A percentile compares a stretch with the other conserved stretches of the same genome.
These are phyloP conservation scores for Bacterosira constricta DNA, from an alignment of 108 stramenopile species.

Conservation along the genomic window DNA sequence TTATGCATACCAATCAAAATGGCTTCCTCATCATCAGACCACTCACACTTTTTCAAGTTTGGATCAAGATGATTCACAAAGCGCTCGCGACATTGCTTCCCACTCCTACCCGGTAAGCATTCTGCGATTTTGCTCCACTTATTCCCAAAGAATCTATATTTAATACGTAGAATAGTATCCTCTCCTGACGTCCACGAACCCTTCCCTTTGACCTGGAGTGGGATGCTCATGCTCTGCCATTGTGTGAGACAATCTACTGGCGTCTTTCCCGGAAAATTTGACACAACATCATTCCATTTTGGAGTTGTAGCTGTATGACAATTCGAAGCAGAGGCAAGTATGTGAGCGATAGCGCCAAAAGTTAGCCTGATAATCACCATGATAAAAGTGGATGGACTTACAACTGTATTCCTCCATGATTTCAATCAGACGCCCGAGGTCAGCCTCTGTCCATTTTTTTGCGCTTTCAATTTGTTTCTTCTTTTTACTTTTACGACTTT, in stretches of 20 bases:
- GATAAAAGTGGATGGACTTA: slow-evolving; percentile 4
- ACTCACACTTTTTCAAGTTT: slow-evolving; percentile 85
- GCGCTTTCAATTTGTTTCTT: not conserved
- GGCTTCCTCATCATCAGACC: slow-evolving; percentile 96
- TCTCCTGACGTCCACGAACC: slow-evolving; percentile 86
- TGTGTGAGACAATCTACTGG: slow-evolving; percentile 81
- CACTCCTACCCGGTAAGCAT: slow-evolving; percentile 93
- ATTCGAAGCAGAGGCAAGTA: not conserved
- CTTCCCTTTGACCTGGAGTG: slow-evolving; percentile 81
- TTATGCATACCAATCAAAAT: slow-evolving; percentile 87
- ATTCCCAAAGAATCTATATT: slow-evolving; percentile 67
- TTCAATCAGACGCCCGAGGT: too few species aligned
- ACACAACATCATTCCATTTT: slow-evolving; percentile 76
- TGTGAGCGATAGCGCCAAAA: not conserved
- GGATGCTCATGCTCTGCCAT: slow-evolving; percentile 72
- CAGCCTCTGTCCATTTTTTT: slow-evolving; percentile 51
- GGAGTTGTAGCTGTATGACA: slow-evolving; percentile 52
- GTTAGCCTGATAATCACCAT: not conserved
- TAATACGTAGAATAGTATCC: slow-evolving; percentile 67
- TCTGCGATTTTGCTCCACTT: slow-evolving; percentile 96
- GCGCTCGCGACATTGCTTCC: slow-evolving; percentile 99
- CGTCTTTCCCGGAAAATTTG: slow-evolving; percentile 62
- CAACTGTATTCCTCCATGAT: too few species aligned
- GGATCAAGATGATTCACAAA: slow-evolving; percentile 97
- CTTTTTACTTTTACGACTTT: not conserved